These are phyloP conservation scores for Cordyceps pruinosa DNA, from an alignment of 2,329 filamentous ascomycete species.

Conservation along the genomic window DNA sequence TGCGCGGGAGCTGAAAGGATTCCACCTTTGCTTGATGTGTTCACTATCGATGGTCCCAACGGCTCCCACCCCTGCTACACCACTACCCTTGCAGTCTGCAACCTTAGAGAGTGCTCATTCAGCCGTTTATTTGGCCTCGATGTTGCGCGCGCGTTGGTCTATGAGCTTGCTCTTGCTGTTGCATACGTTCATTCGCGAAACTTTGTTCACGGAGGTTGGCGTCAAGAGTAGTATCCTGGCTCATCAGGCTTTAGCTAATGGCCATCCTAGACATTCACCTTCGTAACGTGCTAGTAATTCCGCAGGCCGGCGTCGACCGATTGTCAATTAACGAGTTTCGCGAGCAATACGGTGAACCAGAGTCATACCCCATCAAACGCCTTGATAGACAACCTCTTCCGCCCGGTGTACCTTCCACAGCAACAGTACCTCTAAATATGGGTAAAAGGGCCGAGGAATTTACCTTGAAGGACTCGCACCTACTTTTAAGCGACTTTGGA, in stretches of 20 bases:
- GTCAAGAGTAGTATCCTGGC: not conserved
- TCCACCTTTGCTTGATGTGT: slow-evolving; percentile 1
- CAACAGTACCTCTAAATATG: not conserved
- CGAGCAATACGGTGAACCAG: not conserved
- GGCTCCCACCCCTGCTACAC: not conserved
- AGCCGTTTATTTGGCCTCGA: not conserved
- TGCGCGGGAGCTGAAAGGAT: not conserved
- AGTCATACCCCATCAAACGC: not conserved
- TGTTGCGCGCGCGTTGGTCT: slow-evolving; percentile 5
- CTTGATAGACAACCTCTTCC: not conserved
- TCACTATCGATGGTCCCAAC: not conserved
- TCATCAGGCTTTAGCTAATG: too few relatives aligned
- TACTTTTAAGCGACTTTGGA: not conserved
- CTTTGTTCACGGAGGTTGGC: slow-evolving; percentile 7
- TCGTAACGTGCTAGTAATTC: not conserved
- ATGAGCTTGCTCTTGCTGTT: slow-evolving; percentile 6
- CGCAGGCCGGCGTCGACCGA: not conserved
- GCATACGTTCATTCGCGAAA: slow-evolving; percentile 3
- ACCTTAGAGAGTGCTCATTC: not conserved
- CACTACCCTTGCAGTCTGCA: not conserved
- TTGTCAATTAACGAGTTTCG: not conserved
- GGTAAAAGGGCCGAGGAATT: not conserved
- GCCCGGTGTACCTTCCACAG: not conserved
- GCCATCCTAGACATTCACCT: not conserved
- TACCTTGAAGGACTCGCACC: not conserved